Evolutionary conservation across 129 eudicot species (phyloP), one percentile per base, ranked within the genome.

Genomic region (Pseudognaphalium luteoalbum): DNA sequence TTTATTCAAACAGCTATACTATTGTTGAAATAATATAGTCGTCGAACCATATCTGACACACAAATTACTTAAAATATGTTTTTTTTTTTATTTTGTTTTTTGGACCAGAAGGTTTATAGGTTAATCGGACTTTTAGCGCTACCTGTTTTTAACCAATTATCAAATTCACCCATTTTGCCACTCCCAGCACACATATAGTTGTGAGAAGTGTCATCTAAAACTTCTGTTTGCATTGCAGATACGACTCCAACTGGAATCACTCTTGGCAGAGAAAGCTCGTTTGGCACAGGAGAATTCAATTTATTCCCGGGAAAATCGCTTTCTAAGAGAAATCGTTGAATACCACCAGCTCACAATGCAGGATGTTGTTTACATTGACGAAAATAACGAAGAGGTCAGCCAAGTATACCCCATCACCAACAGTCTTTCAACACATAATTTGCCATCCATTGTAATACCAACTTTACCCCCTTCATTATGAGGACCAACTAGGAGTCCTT

Each of bases 281-380:
- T 79, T 93, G 33, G 97, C 96, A 12, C 97, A 93, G 72, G 97
- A 93, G 88, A 93, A 91, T 64, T 89, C 97, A 3, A 89, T 90
- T 7, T 84, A 77, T 20, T 91, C 97, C 17, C 81, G 98, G 20
- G 97, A 93, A 82, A 93, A 88, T 64, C 96, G 98, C 8, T 93
- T 93, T 77, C 65, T 93, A 37, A 87, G 97, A 85, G 97, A 93
- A 69, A 86, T 91, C 41, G 97, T 93, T 19, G 97, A 91, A 72
- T 93, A 93, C 76, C 97, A 88, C 78, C 97, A 91, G 81, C 91
- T 93, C 5, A 93, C 96, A 35, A 93, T 93, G 97, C 98, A 93
- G 75, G 98, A 93, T 74, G 92, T 91, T 22, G 92, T 93, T 14
- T 93, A 93, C 76, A 71, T 93, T 44, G 91, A 93, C 61, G 93